A percentile compares a stretch with the other conserved stretches of the same genome.
phyloP scores from a whole-genome alignment of 371 early-diverging fungal genomes.

The Apophysomyces variabilis region DNA sequence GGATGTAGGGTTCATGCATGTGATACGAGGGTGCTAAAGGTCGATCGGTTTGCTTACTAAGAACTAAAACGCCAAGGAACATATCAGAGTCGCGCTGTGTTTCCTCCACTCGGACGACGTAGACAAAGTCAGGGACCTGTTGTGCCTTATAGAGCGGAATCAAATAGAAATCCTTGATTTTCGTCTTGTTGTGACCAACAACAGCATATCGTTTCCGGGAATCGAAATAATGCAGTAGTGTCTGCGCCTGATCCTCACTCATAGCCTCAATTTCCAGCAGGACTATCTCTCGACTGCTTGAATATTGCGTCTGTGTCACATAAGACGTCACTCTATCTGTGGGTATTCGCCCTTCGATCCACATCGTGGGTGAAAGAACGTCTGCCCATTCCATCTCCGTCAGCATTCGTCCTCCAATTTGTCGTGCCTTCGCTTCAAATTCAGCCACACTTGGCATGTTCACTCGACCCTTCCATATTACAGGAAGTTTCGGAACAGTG shows the following conservation, averaged over 20 bases:
- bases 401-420: conserved; percentile 63
- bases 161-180: conserved; percentile 78
- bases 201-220: conserved; percentile 70
- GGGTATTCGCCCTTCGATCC: conserved; percentile 74
- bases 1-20: conserved; percentile 4
- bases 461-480: conserved; percentile 70
- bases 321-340: conserved; percentile 58
- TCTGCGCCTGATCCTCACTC: conserved; percentile 35
- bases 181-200: conserved; percentile 65
- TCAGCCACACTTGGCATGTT: conserved; percentile 73
- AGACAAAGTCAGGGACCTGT: conserved; percentile 59
- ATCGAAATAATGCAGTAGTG: conserved; percentile 64
- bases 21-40: conserved; percentile 10
- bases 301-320: conserved; percentile 56
- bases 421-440: conserved; percentile 60
- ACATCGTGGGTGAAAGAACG: conserved; percentile 62
- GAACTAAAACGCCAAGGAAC: conserved; percentile 59
- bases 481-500: conserved; percentile 21
- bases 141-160: conserved; percentile 60
- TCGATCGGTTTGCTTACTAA: conserved; percentile 38
- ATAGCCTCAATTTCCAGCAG: conserved; percentile 57
- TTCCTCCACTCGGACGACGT: conserved; percentile 49
- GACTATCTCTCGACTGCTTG: conserved; percentile 62
- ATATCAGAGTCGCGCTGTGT: conserved; percentile 38
- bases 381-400: conserved; percentile 59